These are phyloP conservation scores for Volvox africanus DNA, from an alignment of 139 green algal species.

Conservation along the genomic window DNA sequence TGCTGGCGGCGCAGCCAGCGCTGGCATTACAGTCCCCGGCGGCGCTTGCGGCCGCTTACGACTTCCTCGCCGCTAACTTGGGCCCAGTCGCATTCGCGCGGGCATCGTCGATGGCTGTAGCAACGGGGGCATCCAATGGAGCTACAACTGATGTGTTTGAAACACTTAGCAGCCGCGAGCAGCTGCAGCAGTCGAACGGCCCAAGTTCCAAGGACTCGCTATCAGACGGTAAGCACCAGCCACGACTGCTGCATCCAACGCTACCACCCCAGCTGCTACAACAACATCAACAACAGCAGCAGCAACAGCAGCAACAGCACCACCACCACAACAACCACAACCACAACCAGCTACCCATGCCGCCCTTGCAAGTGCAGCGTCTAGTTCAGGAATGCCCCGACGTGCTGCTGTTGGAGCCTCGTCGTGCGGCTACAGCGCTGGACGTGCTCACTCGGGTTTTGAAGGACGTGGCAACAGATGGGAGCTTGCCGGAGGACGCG, in stretches of 20 bases:
- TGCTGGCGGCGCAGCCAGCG: constrained; percentile 12
- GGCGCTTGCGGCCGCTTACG: neutral
- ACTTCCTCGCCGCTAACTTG: neutral
- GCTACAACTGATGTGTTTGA: no score
- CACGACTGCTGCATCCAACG: neutral
- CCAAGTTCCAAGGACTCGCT: no score
- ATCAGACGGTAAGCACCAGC: no score
- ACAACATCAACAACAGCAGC: neutral
- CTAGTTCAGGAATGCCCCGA: neutral
- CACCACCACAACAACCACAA: neutral
- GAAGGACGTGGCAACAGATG: neutral
- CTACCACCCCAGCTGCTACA: neutral
- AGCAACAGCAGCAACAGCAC: neutral
- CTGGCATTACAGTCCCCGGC: neutral
- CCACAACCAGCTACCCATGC: neutral
- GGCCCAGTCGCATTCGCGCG: no score
- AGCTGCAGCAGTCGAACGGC: no score
- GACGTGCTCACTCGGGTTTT: neutral
- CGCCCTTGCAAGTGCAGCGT: neutral
- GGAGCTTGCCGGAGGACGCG: neutral
- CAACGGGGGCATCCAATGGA: no score
- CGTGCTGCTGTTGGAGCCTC: constrained; percentile 2
- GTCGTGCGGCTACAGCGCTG: neutral
- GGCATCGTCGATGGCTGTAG: no score
- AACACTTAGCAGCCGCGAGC: no score